Base-by-base conservation (phyloP, 78 protist species). In the Tieghemostelium lacteum region DNA sequence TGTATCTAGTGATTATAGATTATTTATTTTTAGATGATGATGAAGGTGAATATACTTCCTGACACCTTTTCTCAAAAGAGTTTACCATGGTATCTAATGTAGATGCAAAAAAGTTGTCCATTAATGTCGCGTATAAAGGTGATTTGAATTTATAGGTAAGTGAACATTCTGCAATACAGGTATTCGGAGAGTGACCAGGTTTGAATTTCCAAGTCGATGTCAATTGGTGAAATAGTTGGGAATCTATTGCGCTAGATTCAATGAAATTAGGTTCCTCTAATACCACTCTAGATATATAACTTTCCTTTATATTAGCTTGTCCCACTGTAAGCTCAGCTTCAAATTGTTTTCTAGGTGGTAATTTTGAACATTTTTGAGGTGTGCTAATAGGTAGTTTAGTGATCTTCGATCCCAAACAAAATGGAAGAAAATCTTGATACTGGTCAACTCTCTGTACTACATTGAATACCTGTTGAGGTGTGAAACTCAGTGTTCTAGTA, bases 281-380 rank as follows among this genome's bases (percentile, higher is more conserved):
- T 0, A 26, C 34, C 7, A 83, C 89, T 40, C 65, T 66, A 1
- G 70, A 55, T 5, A 26, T 69, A 34, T 83, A 83, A n/a, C 74
- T 45, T 10, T 83, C 89, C 24, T 83, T 83, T 0, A 83, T 36
- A 4, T 17, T 14, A n/a, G 78, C 89, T 33, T 42, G 50, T 1
- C 89, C 89, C 22, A 83, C 89, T 40, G 66, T 72, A 26, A 83
- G 69, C 42, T 69, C 64, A n/a, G 89, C 89, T 57, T 83, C 89
- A 69, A 83, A 83, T 29, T 49, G 17, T 29, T 61, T 5, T n/a
- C n/a, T n/a, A n/a, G n/a, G n/a, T n/a, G n/a, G n/a, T n/a, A n/a
- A n/a, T n/a, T n/a, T n/a, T n/a, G n/a, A n/a, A n/a, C n/a, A n/a
- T n/a, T 57, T 17, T 5, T 22, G 6, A 16, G 4, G 7, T 3